Evolutionary conservation across 345 rosid species (phyloP).

Genomic region (Eutrema heterophyllum): DNA sequence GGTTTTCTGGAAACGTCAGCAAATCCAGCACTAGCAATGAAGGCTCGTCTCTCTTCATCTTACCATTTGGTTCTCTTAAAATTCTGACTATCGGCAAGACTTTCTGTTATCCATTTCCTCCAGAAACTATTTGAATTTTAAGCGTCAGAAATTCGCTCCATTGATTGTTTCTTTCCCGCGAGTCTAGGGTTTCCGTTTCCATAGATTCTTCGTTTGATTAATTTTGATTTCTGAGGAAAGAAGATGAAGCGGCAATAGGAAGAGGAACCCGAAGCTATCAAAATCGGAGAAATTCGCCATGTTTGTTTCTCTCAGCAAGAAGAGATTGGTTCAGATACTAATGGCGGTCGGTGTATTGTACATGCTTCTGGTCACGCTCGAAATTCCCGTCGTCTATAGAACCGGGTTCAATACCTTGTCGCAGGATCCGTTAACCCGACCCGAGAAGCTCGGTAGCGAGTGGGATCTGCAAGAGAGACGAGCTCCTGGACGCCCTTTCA

Average conservation of each 20-base stretch:
- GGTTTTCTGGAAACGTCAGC: too few species aligned
- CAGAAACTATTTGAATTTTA: too few species aligned
- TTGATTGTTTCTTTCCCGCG: background rate
- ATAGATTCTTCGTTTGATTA: background rate
- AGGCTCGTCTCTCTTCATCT: background rate
- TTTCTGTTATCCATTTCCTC: too few species aligned
- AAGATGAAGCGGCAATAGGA: background rate
- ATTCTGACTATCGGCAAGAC: background rate
- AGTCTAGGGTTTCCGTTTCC: background rate
- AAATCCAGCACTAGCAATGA: too few species aligned
- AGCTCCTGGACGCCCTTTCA: constrained; percentile 57
- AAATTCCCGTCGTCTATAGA: constrained; percentile 54
- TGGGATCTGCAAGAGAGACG: constrained; percentile 34
- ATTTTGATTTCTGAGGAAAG: background rate
- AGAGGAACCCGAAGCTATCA: background rate
- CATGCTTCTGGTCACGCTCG: constrained; percentile 46
- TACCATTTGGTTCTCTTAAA: background rate
- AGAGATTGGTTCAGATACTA: constrained; percentile 55
- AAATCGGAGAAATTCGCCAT: constrained; percentile 27
- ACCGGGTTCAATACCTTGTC: constrained; percentile 37
- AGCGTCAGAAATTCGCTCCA: background rate
- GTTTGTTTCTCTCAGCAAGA: constrained; percentile 38
- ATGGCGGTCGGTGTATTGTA: constrained; percentile 44
- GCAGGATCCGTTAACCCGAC: constrained; percentile 38
- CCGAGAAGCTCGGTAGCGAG: constrained; percentile 37